Evolutionary conservation across 495 filamentous ascomycete genomes (phyloP), one percentile per base, ranked within the genome.

Genomic region (Xylona heveae): DNA sequence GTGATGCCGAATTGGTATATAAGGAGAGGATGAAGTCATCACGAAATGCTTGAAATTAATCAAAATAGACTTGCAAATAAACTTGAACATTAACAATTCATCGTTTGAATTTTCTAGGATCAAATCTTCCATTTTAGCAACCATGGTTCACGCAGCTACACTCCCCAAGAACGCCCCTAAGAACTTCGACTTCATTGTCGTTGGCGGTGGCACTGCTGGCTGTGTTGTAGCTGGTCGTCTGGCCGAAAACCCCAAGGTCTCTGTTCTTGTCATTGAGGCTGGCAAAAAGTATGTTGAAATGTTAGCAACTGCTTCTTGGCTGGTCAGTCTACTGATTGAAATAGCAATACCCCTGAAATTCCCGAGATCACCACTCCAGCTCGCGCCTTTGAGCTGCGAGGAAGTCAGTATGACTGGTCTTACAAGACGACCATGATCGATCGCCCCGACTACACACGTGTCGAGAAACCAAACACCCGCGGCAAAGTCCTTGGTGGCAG

Each of bases 371-470:
- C 47, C 1, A 62, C 59, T 5, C 60, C 59, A 8, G 47, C 51
- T 1, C 38, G 45, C 6, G 58, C 59, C 5, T 55, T 63, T 24
- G 45, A 49, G 0, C 47, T 62, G 0, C 52, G 55, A 0, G 48
- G 45, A n/a, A 57, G 52, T 38, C 42, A 61, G 35, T 52, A 63
- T 39, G 68, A 74, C 49, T 74, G 67, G 68, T 53, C 46, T 1
- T 72, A 69, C 53, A 70, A 74, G 51, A 64, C 64, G 0, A 69
- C 64, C 18, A 62, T 74, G 56, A 58, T 74, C 48, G 58, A 68
- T 33, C 57, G 66, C 5, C 57, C 59, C 10, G 68, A 72, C 35
- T 72, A 71, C 42, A 59, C 59, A 32, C 64, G 68, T 4, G 43
- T 72, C 21, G 68, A 72, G 44, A 72, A 71, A 50, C 67, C 64